These are phyloP conservation scores for Albifimbria verrucaria DNA, from an alignment of 2,329 filamentous ascomycete species.

Conservation along the genomic window DNA sequence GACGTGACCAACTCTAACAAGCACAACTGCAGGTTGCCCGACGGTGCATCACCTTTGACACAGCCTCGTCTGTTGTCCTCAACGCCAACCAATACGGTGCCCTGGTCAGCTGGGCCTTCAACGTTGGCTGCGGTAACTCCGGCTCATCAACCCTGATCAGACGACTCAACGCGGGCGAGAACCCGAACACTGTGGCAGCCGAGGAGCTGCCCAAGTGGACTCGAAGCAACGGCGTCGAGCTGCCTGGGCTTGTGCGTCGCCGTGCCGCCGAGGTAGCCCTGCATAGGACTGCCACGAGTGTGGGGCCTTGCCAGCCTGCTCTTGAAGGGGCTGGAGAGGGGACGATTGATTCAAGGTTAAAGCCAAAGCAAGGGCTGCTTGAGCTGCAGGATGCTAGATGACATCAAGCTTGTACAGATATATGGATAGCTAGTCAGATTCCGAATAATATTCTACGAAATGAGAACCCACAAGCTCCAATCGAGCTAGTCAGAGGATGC, in stretches of 20 bases:
- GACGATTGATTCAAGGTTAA: too few species aligned
- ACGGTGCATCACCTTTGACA: conserved; percentile 35
- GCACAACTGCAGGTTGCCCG: conserved; percentile 19
- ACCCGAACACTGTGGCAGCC: conserved; percentile 35
- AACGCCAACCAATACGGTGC: conserved; percentile 51
- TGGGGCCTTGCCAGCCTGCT: conserved; percentile 9
- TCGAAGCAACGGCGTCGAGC: conserved; percentile 33
- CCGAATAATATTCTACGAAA: too few species aligned
- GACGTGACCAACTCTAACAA: background rate
- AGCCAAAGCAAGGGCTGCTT: too few species aligned
- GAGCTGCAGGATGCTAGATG: too few species aligned
- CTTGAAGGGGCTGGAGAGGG: conserved; percentile 15
- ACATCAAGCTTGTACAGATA: too few species aligned
- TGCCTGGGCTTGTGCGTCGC: conserved; percentile 37
- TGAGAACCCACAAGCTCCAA: too few species aligned
- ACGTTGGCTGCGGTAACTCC: conserved; percentile 42
- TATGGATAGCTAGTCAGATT: too few species aligned
- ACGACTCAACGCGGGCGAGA: conserved; percentile 41
- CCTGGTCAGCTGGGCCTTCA: conserved; percentile 49
- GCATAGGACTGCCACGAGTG: conserved; percentile 10
- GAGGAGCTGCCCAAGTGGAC: conserved; percentile 48
- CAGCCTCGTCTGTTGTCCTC: conserved; percentile 17
- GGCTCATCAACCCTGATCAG: conserved; percentile 36
- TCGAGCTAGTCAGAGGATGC: too few species aligned
- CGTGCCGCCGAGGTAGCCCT: conserved; percentile 42